Evolutionary conservation across 106 monocot genomes (phyloP), one percentile per base, ranked within the genome.

Genomic region (Dactylorhiza incarnata): DNA sequence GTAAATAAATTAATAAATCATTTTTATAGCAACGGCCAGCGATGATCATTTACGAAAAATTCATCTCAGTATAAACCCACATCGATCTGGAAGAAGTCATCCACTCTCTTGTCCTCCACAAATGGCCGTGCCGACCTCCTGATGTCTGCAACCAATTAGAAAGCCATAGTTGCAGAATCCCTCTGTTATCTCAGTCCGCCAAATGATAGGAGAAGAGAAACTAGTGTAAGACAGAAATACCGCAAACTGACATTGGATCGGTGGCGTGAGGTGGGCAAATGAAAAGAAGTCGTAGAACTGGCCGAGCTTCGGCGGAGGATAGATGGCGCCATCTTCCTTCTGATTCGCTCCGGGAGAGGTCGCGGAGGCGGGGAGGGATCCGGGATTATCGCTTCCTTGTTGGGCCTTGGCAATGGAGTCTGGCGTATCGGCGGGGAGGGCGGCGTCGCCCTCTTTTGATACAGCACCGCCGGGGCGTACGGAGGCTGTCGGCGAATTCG

Each of bases 241-340:
- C n/a, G 58, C 37, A 14, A 25, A 29, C 83, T 85, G 16, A 93
- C 96, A 96, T 75, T 91, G 93, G 9, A 96, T 56, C 2, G 96
- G 96, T 7, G 96, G 78, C 0, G 84, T 25, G 75, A 96, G 87
- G 79, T 96, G 87, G 59, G 96, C 84, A 80, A 96, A 91, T 29
- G 96, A 91, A 80, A 93, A 93, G 83, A 96, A 93, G 75, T 93
- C 93, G 84, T 96, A 96, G 85, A 96, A 96, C 85, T 96, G 84
- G 65, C 84, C 86, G 69, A 96, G 93, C 89, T 85, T 90, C 15
- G 96, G 96, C 14, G 89, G 89, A 66, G 96, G 96, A 81, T 96
- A 93, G 53, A 96, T 73, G 0, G 85, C 81, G 77, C 82, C 80
- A 79, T 89, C 92, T 44, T 89, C 89, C 56, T 91, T 85, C 25